phyloP scores from a whole-genome alignment of 805 yeast genomes.

The Nakazawaea pomicola region DNA sequence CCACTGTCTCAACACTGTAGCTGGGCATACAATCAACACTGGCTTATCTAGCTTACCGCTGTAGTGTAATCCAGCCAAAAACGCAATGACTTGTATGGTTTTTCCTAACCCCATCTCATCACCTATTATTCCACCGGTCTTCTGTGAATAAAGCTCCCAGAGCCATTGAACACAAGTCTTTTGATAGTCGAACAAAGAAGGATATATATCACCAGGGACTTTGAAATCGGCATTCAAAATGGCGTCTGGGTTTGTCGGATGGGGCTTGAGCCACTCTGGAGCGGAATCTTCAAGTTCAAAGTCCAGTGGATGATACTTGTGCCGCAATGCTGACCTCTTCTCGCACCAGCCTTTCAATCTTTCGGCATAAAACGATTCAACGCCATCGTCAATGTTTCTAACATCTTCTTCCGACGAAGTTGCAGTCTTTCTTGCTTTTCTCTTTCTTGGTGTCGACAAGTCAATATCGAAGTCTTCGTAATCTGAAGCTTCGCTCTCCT shows the following conservation, averaged over 20 bases:
- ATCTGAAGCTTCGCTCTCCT: conserved; percentile 11
- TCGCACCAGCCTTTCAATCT: conserved; percentile 59
- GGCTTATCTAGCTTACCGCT: conserved; percentile 74
- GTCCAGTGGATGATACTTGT: conserved; percentile 22
- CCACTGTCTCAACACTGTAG: conserved; percentile 96
- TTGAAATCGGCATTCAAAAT: conserved; percentile 61
- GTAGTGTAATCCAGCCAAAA: conserved; percentile 85
- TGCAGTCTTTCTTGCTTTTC: neutral
- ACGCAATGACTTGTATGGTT: conserved; percentile 88
- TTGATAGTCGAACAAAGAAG: conserved; percentile 86
- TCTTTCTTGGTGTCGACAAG: neutral
- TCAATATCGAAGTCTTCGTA: conserved; percentile 13
- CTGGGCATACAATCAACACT: conserved; percentile 87
- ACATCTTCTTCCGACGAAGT: conserved; percentile 26
- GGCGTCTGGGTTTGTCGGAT: conserved; percentile 76
- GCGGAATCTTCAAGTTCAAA: conserved; percentile 21
- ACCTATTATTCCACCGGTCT: conserved; percentile 92
- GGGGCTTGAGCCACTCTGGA: conserved; percentile 70
- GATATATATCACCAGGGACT: conserved; percentile 88
- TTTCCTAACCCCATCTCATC: conserved; percentile 99
- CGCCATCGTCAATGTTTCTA: conserved; percentile 73
- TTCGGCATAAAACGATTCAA: conserved; percentile 55
- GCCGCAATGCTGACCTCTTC: conserved; percentile 43
- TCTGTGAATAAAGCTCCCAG: conserved; percentile 86
- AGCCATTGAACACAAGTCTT: conserved; percentile 97